Evolutionary conservation across 805 yeast genomes (phyloP).

Genomic region (Nakazawaea ambrosiae): DNA sequence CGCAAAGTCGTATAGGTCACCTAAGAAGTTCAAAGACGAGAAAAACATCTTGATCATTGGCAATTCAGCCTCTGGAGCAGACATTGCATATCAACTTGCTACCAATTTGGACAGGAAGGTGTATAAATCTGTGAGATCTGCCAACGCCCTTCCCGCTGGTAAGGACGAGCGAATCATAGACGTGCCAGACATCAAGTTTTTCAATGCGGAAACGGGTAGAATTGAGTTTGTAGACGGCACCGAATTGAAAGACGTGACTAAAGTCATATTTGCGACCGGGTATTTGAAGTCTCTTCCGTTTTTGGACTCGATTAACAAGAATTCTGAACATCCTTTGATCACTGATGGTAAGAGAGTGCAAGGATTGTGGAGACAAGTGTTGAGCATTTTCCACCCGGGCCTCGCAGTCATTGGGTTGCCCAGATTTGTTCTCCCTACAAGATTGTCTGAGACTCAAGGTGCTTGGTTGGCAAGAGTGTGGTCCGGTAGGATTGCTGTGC

Average conservation of each 20-base stretch:
- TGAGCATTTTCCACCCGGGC: slow-evolving; percentile 54
- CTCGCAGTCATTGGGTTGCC: slow-evolving; percentile 59
- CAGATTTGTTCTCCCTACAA: slow-evolving; percentile 53
- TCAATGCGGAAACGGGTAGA: slow-evolving; percentile 28
- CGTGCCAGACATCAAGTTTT: slow-evolving; percentile 33
- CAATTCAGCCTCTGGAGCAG: slow-evolving; percentile 68
- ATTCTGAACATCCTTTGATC: slow-evolving; percentile 26
- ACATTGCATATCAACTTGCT: slow-evolving; percentile 57
- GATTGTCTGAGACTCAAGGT: slow-evolving; percentile 58
- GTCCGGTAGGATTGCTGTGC: slow-evolving; percentile 45
- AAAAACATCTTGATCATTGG: slow-evolving; percentile 62
- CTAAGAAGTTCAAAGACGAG: slow-evolving; percentile 31
- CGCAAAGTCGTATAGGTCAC: slow-evolving; percentile 47
- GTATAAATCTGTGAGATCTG: slow-evolving; percentile 44
- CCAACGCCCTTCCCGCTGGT: slow-evolving; percentile 36
- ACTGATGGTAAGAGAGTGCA: slow-evolving; percentile 42
- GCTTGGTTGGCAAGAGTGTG: slow-evolving; percentile 57
- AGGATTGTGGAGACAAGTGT: slow-evolving; percentile 52
- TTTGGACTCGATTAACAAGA: slow-evolving; percentile 26
- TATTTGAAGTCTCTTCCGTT: slow-evolving; percentile 58
- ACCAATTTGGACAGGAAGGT: slow-evolving; percentile 32
- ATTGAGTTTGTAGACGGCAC: slow-evolving; percentile 45
- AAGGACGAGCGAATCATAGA: slow-evolving; percentile 31
- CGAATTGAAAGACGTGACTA: slow-evolving; percentile 38
- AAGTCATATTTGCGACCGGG: slow-evolving; percentile 66